A percentile compares a stretch with the other conserved stretches of the same genome.
phyloP scores from a whole-genome alignment of 768 basidiomycete species.

The Lactarius sanguifluus region DNA sequence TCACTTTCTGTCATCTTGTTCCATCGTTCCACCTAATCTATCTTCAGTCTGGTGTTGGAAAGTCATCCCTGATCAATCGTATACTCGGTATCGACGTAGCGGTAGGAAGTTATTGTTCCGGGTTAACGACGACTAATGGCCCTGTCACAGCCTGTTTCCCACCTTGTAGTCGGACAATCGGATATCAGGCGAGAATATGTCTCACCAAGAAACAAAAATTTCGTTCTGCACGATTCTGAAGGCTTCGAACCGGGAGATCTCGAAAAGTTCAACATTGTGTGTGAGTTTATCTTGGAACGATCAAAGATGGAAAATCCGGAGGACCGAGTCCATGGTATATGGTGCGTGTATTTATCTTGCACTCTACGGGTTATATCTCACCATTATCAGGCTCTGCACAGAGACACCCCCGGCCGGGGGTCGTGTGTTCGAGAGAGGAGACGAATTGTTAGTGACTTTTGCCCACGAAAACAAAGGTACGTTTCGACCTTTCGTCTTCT shows the following conservation, averaged over 20 bases:
- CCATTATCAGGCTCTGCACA: not conserved
- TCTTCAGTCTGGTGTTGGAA: conserved; percentile 2
- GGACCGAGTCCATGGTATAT: not conserved
- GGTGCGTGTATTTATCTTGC: not conserved
- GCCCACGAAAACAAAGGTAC: not conserved
- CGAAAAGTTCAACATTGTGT: not conserved
- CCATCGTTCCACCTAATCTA: not conserved
- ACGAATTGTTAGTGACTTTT: not conserved
- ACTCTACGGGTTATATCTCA: not conserved
- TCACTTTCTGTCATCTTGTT: not conserved
- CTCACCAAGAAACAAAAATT: not conserved
- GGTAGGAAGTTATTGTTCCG: not conserved
- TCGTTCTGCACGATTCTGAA: not conserved
- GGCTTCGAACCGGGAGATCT: conserved; percentile 1
- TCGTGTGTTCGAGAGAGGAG: conserved; percentile 1
- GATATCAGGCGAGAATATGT: not conserved
- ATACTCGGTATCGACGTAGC: not conserved
- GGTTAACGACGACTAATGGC: not conserved
- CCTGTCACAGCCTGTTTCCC: not conserved
- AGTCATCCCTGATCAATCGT: conserved; percentile 7
- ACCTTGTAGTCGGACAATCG: not conserved
- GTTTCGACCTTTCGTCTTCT: not conserved
- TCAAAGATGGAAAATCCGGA: not conserved
- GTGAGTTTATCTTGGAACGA: not conserved
- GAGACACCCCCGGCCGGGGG: not conserved